Percentiles rank a stretch among this genome's conserved stretches.
phyloP scores from a whole-genome alignment of 179 eudicot genomes.

The Drosera spatulata region DNA sequence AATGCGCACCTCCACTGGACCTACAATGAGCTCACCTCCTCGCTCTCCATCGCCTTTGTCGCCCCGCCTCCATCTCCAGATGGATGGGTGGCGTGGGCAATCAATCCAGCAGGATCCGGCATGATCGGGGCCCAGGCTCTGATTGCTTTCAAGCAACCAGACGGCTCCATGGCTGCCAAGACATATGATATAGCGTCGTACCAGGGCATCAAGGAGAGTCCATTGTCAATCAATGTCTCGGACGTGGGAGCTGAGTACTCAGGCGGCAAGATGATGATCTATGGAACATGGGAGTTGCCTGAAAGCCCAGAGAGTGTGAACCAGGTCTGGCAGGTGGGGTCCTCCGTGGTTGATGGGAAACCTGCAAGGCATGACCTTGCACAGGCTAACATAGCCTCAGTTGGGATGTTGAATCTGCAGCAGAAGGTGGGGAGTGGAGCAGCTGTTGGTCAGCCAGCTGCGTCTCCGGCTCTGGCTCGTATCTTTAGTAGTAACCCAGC shows the following conservation, averaged over 20 bases:
- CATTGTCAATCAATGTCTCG: conserved; percentile 32
- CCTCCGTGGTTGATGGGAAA: conserved; percentile 22
- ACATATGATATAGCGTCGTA: conserved; percentile 44
- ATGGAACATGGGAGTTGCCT: conserved; percentile 51
- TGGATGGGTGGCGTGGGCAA: conserved; percentile 47
- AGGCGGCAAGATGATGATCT: conserved; percentile 26
- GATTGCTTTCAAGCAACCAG: conserved; percentile 4
- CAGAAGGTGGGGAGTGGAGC: neutral
- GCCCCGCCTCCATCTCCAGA: conserved; percentile 5
- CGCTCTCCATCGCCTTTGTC: conserved; percentile 13
- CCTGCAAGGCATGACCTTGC: conserved; percentile 34
- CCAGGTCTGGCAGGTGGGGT: conserved; percentile 77
- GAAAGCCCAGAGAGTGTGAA: conserved; percentile 21
- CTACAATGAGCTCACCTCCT: conserved; percentile 5
- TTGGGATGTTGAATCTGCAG: conserved; percentile 17
- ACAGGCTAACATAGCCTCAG: conserved; percentile 30
- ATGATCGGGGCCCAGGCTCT: conserved; percentile 24
- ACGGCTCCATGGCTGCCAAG: conserved; percentile 29
- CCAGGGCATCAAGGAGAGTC: conserved; percentile 15
- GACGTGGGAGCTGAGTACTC: conserved; percentile 24
- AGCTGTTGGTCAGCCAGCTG: no score
- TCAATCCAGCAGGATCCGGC: conserved; percentile 12
- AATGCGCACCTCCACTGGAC: conserved; percentile 15
- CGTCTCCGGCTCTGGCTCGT: no score
- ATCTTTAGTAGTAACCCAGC: no score